Evolutionary conservation across 2,329 filamentous ascomycete species (phyloP).

Genomic region (Fusarium sulawesiense): DNA sequence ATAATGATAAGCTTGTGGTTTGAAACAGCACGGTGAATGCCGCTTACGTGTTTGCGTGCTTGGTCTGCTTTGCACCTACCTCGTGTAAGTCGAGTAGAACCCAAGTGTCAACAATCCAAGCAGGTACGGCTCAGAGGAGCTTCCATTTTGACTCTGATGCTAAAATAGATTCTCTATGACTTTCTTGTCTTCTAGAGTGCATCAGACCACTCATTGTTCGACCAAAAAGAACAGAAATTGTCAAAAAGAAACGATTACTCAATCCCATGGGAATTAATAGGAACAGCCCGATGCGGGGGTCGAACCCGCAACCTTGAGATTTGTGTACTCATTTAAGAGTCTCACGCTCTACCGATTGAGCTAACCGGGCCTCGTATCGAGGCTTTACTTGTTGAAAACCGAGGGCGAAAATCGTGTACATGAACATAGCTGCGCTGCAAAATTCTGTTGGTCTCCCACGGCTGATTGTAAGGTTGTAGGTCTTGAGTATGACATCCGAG

Average conservation of each 20-base stretch:
- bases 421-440: background rate
- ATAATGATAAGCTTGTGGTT: background rate
- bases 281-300: constrained; percentile 56
- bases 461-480: background rate
- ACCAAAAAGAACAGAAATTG: background rate
- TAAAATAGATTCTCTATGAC: background rate
- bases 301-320: constrained; percentile 70
- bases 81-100: background rate
- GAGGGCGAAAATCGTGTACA: accelerated
- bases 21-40: background rate
- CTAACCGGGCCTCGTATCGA: constrained; percentile 50
- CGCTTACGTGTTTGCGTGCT: background rate
- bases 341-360: constrained; percentile 73
- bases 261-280: constrained; percentile 21
- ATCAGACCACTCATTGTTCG: background rate
- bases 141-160: background rate
- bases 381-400: background rate
- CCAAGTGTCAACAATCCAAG: background rate
- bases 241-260: constrained; percentile 14
- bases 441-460: background rate
- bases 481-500: background rate
- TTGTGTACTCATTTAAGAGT: constrained; percentile 63
- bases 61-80: background rate
- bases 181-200: background rate
- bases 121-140: background rate